A percentile compares a stretch with the other conserved stretches of the same genome.
Evolutionary conservation across 1,284 basidiomycete genomes (phyloP).

Genomic region (Austropuccinia psidii): DNA sequence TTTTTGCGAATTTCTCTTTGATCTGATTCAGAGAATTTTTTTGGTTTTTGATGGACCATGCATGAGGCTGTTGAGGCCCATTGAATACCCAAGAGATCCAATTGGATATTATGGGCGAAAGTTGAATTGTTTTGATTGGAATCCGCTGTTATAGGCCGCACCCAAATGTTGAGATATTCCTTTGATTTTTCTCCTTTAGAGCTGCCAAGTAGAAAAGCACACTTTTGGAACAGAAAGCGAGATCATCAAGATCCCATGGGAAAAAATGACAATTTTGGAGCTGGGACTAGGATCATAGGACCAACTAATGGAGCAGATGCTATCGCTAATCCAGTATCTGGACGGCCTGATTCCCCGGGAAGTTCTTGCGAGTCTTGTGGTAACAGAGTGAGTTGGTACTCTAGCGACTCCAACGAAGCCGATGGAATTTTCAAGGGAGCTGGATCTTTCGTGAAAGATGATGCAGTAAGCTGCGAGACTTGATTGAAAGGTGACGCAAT

Average conservation of each 20-base stretch:
- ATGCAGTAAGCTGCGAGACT: neutral
- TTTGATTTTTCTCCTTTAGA: neutral
- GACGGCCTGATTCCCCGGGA: neutral
- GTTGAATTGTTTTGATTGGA: neutral
- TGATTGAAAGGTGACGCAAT: neutral
- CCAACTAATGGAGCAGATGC: neutral
- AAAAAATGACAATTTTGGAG: neutral
- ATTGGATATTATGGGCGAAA: neutral
- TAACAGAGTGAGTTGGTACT: neutral
- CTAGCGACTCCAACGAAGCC: neutral
- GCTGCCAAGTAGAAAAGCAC: neutral
- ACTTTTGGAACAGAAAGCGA: neutral
- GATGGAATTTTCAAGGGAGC: neutral
- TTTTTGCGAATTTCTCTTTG: neutral
- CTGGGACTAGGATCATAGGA: neutral
- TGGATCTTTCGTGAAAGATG: neutral
- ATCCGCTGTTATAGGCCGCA: neutral
- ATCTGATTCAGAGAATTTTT: neutral
- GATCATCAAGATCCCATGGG: neutral
- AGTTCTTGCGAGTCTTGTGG: neutral
- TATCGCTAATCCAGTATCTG: conserved; percentile 4
- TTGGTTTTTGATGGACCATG: too few species aligned
- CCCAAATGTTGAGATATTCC: conserved; percentile 27
- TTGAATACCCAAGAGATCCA: conserved; percentile 24
- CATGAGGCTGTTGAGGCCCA: conserved; percentile 20